Conservation (phyloP, 495 filamentous ascomycete species). For the Neurospora sp. region DNA sequence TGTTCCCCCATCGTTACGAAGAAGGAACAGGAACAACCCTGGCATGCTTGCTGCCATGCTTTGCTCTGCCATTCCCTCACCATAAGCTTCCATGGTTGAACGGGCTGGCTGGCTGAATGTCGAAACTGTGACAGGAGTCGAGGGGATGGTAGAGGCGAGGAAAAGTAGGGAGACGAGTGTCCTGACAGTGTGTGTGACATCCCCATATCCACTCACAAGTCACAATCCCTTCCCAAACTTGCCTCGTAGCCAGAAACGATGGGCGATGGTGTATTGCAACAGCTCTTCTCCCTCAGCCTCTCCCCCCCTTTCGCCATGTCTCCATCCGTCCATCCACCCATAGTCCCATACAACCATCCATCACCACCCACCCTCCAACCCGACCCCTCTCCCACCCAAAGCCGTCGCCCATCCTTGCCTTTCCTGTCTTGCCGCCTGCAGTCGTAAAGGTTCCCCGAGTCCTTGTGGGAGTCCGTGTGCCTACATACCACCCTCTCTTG, state of each 20-base stretch:
- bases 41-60: not conserved
- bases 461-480: not conserved
- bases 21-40: not conserved
- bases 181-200: not conserved
- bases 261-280: not conserved
- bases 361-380: not conserved
- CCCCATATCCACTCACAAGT: not conserved
- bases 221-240: not conserved
- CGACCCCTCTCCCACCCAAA: not conserved
- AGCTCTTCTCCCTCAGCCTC: not conserved
- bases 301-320: not conserved
- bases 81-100: not conserved
- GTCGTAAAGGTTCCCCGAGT: not conserved
- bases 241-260: not conserved
- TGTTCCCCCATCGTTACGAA: not conserved
- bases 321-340: not conserved
- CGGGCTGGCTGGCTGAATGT: not conserved
- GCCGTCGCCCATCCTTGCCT: not conserved
- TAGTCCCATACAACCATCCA: constrained; percentile 6
- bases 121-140: not conserved
- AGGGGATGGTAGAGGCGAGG: not conserved
- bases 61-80: not conserved
- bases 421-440: not conserved
- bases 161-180: not conserved
- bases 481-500: not conserved